phyloP scores from a whole-genome alignment of 768 basidiomycete genomes.

The Mycena vitilis region DNA sequence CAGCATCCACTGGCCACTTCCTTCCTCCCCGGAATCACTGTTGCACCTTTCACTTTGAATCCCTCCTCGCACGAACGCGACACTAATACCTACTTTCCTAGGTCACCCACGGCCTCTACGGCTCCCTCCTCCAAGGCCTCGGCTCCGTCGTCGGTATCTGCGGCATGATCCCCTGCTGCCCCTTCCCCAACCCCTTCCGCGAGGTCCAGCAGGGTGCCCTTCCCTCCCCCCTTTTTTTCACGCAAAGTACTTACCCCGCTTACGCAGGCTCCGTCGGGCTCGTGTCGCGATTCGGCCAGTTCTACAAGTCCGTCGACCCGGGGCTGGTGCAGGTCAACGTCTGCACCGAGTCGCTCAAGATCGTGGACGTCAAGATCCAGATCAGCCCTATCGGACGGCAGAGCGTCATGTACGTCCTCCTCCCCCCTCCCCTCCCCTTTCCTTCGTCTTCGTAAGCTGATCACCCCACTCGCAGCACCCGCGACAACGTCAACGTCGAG shows the following conservation, averaged over 20 bases:
- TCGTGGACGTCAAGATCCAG: slow-evolving; percentile 97
- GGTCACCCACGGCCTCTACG: slow-evolving; percentile 90
- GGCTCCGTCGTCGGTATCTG: slow-evolving; percentile 74
- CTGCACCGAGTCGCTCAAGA: slow-evolving; percentile 87
- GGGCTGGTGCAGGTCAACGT: slow-evolving; percentile 94
- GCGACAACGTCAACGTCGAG: slow-evolving; percentile 96
- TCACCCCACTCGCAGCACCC: slow-evolving; percentile 62
- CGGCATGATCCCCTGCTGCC: slow-evolving; percentile 88
- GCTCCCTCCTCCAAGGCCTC: slow-evolving; percentile 79
- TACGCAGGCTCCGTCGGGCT: slow-evolving; percentile 85
- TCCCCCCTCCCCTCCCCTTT: no score
- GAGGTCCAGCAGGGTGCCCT: slow-evolving; percentile 82
- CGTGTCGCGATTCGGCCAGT: slow-evolving; percentile 93
- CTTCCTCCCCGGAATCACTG: no score
- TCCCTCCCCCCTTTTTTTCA: slow-evolving; percentile 10
- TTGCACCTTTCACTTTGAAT: no score
- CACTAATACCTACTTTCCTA: slow-evolving; percentile 35
- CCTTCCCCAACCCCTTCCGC: slow-evolving; percentile 88
- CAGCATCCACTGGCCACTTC: no score
- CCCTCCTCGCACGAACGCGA: not conserved
- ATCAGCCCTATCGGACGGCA: slow-evolving; percentile 90
- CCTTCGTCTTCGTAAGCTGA: not conserved
- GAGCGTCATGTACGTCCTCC: slow-evolving; percentile 73
- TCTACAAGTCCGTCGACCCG: slow-evolving; percentile 96
- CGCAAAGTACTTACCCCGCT: slow-evolving; percentile 5